These are phyloP conservation scores for Pseudozyma thailandica DNA, from an alignment of 1,284 basidiomycete species.

Conservation along the genomic window DNA sequence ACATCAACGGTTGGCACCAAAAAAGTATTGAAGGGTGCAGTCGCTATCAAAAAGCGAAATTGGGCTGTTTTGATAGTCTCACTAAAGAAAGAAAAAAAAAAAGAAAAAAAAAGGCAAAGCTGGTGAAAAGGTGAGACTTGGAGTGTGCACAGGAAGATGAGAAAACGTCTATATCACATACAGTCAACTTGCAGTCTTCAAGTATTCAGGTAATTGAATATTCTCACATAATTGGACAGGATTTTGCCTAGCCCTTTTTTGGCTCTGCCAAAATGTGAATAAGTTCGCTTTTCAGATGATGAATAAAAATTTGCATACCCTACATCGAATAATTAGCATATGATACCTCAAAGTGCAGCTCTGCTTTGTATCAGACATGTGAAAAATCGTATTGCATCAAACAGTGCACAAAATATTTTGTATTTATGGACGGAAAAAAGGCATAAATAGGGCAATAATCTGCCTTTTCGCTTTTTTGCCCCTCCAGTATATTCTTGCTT, in stretches of 20 bases:
- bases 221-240: background rate
- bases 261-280: background rate
- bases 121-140: too few species aligned
- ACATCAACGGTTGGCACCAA: too few species aligned
- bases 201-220: background rate
- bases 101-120: too few species aligned
- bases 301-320: background rate
- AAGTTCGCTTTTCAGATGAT: background rate
- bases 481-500: too few species aligned
- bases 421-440: background rate
- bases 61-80: too few species aligned
- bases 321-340: background rate
- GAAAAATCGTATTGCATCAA: too few species aligned
- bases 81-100: too few species aligned
- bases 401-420: too few species aligned
- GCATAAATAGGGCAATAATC: constrained; percentile 6
- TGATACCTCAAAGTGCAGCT: background rate
- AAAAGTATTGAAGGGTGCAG: too few species aligned
- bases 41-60: too few species aligned
- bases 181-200: background rate
- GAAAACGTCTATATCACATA: too few species aligned
- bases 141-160: too few species aligned
- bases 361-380: background rate
- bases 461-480: background rate
- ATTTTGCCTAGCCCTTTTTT: background rate